A percentile compares a stretch with the other conserved stretches of the same genome.
phyloP scores from a whole-genome alignment of 2,329 filamentous ascomycete species.

The Colletotrichum magnum region DNA sequence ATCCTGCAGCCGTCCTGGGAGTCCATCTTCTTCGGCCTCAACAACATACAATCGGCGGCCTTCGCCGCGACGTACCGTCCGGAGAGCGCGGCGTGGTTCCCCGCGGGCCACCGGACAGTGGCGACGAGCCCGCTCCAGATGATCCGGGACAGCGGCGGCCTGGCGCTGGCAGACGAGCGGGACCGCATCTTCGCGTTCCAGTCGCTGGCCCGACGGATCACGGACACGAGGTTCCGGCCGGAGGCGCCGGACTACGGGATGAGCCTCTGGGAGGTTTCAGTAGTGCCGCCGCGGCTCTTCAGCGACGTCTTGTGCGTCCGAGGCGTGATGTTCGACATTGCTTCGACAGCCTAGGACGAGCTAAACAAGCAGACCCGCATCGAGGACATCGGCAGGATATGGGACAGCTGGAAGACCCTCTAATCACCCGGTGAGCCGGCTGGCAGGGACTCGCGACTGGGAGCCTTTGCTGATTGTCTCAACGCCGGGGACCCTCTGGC shows the following conservation, averaged over 20 bases:
- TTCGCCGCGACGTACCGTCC: constrained; percentile 45
- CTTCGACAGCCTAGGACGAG: too few species aligned
- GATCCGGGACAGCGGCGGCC: constrained; percentile 49
- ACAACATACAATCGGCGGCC: constrained; percentile 51
- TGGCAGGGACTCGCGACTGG: too few species aligned
- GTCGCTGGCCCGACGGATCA: background rate
- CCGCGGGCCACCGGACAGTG: background rate
- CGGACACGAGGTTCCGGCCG: background rate
- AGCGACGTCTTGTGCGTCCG: background rate
- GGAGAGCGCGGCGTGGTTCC: background rate
- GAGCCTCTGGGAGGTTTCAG: background rate
- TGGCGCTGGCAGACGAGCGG: background rate
- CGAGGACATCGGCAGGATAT: too few species aligned
- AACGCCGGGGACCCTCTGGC: too few species aligned
- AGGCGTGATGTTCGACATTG: background rate
- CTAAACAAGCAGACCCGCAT: too few species aligned
- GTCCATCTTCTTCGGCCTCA: constrained; percentile 41
- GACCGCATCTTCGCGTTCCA: constrained; percentile 54
- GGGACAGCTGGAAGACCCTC: too few species aligned
- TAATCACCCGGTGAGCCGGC: too few species aligned
- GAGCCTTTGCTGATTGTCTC: too few species aligned
- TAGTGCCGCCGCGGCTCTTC: too few species aligned
- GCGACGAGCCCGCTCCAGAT: constrained; percentile 44
- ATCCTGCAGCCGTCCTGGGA: background rate
- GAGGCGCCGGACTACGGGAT: background rate